Evolutionary conservation across 1,284 basidiomycete species (phyloP).

Genomic region (Puccinia novopanici): DNA sequence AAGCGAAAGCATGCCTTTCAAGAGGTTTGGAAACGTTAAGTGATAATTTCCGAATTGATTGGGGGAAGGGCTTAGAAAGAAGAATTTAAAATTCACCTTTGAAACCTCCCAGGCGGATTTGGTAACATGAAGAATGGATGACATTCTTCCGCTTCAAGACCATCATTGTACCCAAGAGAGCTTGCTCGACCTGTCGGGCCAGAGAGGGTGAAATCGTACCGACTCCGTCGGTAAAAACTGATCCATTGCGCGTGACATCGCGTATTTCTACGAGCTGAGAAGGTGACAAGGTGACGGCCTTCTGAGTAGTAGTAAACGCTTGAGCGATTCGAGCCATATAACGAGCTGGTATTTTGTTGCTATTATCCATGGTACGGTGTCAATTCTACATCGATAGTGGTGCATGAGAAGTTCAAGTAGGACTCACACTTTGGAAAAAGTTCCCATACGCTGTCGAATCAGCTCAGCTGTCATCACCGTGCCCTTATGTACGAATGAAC

Average conservation of each 20-base stretch:
- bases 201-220: slow-evolving; percentile 68
- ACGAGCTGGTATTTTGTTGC: slow-evolving; percentile 69
- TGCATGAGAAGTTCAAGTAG: not conserved
- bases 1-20: slow-evolving; percentile 72
- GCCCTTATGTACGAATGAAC: slow-evolving; percentile 65
- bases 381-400: not conserved
- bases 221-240: slow-evolving; percentile 70
- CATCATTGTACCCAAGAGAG: slow-evolving; percentile 55
- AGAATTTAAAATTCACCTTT: slow-evolving; percentile 60
- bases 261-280: slow-evolving; percentile 62
- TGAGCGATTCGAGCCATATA: slow-evolving; percentile 79
- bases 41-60: not conserved
- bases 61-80: not conserved
- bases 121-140: slow-evolving; percentile 62
- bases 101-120: slow-evolving; percentile 74
- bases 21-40: not conserved
- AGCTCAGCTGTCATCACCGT: slow-evolving; percentile 60
- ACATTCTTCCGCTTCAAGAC: slow-evolving; percentile 53
- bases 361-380: slow-evolving; percentile 48
- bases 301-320: slow-evolving; percentile 76
- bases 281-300: slow-evolving; percentile 66
- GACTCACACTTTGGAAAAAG: slow-evolving; percentile 51
- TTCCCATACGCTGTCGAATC: slow-evolving; percentile 53
- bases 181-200: slow-evolving; percentile 65
- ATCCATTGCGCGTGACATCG: slow-evolving; percentile 63